A percentile compares a stretch with the other conserved stretches of the same genome.
Conservation (phyloP, 1,284 basidiomycete species). For the Irpex sp. region DNA sequence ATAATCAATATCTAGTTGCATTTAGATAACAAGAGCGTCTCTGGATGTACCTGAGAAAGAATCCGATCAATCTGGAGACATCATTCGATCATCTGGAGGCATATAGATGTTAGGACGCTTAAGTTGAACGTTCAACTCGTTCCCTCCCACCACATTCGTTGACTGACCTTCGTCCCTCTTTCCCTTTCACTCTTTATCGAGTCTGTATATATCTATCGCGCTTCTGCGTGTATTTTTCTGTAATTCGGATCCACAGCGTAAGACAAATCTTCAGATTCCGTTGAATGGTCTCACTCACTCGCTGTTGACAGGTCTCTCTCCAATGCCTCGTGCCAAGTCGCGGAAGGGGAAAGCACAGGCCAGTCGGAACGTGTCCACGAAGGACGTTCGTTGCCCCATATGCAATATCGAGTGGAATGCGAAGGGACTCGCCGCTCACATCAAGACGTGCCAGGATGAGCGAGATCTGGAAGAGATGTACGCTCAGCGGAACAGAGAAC, state of each 20-base stretch:
- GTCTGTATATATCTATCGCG: background rate
- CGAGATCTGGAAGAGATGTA: background rate
- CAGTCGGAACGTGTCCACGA: background rate
- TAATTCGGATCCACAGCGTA: background rate
- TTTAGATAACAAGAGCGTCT: background rate
- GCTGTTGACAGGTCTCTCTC: background rate
- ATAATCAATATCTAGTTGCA: background rate
- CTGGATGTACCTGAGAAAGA: background rate
- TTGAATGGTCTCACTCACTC: background rate
- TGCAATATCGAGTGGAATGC: background rate
- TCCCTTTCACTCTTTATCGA: background rate
- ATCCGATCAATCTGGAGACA: background rate
- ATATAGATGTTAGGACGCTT: background rate
- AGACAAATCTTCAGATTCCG: background rate
- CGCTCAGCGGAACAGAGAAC: background rate
- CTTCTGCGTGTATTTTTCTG: background rate
- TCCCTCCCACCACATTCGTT: background rate
- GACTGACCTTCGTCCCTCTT: background rate
- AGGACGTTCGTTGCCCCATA: background rate
- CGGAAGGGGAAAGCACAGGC: background rate
- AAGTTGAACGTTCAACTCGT: background rate
- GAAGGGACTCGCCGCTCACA: background rate
- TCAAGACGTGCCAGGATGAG: background rate
- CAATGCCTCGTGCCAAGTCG: background rate
- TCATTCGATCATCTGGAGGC: background rate